Evolutionary conservation across 2,329 filamentous ascomycete genomes (phyloP).

Genomic region (Aureobasidium sp.): DNA sequence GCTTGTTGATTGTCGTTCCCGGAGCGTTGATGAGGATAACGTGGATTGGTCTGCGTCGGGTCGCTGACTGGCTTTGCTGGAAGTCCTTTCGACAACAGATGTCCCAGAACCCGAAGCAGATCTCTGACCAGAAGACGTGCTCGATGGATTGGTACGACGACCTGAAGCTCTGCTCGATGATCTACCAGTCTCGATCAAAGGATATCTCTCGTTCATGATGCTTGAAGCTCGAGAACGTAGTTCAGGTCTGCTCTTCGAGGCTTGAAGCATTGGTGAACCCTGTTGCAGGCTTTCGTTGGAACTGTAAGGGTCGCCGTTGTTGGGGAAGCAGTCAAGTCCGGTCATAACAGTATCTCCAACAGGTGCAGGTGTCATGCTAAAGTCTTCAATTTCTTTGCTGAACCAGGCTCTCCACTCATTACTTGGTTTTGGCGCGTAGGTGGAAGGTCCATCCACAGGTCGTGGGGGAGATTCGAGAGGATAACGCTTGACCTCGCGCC

Average conservation of each 20-base stretch:
- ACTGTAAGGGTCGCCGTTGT: background rate
- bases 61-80: background rate
- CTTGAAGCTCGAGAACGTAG: constrained; percentile 19
- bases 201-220: constrained; percentile 38
- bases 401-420: constrained; percentile 40
- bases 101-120: background rate
- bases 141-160: background rate
- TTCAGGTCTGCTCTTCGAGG: constrained; percentile 14
- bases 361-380: constrained; percentile 22
- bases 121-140: background rate
- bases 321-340: background rate
- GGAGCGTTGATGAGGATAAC: background rate
- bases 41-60: background rate
- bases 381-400: constrained; percentile 34
- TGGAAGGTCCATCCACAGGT: constrained; percentile 12
- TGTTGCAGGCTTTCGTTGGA: constrained; percentile 12
- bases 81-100: background rate
- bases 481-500: constrained; percentile 36
- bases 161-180: constrained; percentile 16
- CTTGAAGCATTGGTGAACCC: constrained; percentile 5
- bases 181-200: constrained; percentile 29
- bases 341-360: constrained; percentile 22
- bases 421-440: constrained; percentile 25
- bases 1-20: background rate
- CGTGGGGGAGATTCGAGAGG: constrained; percentile 21